A percentile compares a stretch with the other conserved stretches of the same genome.
Conservation (phyloP, 1,139 yeast genomes). For the Suhomyces yuchorum region DNA sequence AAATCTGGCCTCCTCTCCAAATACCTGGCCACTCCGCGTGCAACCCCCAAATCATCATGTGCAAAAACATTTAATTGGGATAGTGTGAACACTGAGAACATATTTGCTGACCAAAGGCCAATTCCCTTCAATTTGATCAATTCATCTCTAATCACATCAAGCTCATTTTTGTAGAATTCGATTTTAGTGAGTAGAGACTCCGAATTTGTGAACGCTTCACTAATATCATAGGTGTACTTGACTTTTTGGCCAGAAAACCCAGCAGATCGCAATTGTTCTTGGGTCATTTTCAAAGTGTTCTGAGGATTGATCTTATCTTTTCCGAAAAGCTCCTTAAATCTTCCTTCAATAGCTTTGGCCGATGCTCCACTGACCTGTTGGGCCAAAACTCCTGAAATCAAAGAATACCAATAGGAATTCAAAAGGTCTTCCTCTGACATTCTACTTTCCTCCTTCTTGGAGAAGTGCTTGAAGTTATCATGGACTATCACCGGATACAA, state of each 20-base stretch:
- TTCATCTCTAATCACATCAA: conserved; percentile 55
- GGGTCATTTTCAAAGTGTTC: conserved; percentile 40
- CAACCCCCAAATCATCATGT: conserved; percentile 79
- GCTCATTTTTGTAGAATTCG: conserved; percentile 29
- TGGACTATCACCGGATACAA: conserved; percentile 38
- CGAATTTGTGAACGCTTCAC: conserved; percentile 54
- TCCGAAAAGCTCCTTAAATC: conserved; percentile 43
- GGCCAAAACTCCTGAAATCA: conserved; percentile 55
- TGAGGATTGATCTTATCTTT: conserved; percentile 55
- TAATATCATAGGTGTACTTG: conserved; percentile 62
- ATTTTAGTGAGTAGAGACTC: conserved; percentile 38
- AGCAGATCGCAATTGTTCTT: conserved; percentile 55
- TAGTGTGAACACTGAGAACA: conserved; percentile 77
- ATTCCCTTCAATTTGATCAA: conserved; percentile 71
- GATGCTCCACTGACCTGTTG: conserved; percentile 90
- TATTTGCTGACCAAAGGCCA: conserved; percentile 89
- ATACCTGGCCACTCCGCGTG: conserved; percentile 74
- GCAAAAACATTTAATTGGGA: conserved; percentile 72
- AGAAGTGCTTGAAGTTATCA: conserved; percentile 34
- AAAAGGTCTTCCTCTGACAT: conserved; percentile 15
- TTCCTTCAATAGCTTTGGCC: conserved; percentile 61
- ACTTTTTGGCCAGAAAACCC: conserved; percentile 76
- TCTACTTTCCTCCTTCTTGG: conserved; percentile 16
- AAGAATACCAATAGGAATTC: conserved; percentile 39
- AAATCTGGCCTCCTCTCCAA: conserved; percentile 57